Conservation (phyloP, 2,329 filamentous ascomycete species). For the Fusarium odoratissimum region DNA sequence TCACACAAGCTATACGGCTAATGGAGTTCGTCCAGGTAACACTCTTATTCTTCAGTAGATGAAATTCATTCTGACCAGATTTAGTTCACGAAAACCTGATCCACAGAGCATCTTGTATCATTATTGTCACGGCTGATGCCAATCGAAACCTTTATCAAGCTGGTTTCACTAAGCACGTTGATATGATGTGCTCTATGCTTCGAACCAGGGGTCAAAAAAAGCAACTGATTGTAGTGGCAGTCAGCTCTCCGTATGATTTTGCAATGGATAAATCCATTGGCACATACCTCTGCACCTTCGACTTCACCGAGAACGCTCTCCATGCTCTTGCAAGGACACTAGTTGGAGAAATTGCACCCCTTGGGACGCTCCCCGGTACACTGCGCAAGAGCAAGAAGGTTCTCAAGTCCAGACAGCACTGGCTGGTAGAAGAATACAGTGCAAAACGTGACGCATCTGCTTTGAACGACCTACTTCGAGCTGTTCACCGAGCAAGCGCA, state of each 20-base stretch:
- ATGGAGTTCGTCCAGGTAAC: constrained; percentile 81
- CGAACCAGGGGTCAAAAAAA: constrained; percentile 84
- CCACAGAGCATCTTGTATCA: constrained; percentile 85
- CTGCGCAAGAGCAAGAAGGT: constrained; percentile 88
- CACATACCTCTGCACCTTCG: constrained; percentile 94
- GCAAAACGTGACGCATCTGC: constrained; percentile 79
- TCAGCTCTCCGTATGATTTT: constrained; percentile 97
- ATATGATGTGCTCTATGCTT: constrained; percentile 92
- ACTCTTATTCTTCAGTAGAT: not conserved
- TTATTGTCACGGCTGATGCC: constrained; percentile 92
- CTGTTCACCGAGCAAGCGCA: constrained; percentile 74
- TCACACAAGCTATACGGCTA: constrained; percentile 95
- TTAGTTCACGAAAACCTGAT: constrained; percentile 90
- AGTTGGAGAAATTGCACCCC: constrained; percentile 77
- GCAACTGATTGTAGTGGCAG: constrained; percentile 88
- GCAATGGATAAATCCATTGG: constrained; percentile 91
- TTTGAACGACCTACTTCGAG: constrained; percentile 79
- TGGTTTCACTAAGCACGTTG: constrained; percentile 94
- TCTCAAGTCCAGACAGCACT: constrained; percentile 90
- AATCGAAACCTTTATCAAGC: constrained; percentile 94
- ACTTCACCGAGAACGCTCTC: constrained; percentile 94
- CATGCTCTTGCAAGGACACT: constrained; percentile 84
- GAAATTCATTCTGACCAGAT: constrained; percentile 1
- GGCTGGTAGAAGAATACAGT: constrained; percentile 92
- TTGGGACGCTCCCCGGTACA: constrained; percentile 74